phyloP scores from a whole-genome alignment of 805 yeast genomes.

The Wickerhamomyces sydowiorum region DNA sequence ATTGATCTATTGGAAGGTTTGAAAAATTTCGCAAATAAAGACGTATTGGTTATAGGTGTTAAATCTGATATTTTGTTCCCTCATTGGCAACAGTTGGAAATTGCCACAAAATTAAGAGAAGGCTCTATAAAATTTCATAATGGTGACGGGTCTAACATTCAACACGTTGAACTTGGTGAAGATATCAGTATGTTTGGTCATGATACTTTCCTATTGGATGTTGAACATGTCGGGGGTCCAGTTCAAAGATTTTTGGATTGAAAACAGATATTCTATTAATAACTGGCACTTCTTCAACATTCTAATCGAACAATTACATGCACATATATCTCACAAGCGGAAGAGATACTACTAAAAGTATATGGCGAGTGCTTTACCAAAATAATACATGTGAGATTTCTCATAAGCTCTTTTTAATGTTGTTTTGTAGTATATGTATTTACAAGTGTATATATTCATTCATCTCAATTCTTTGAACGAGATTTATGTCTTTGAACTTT shows the following conservation, averaged over 20 bases:
- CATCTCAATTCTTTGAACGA: conserved; percentile 19
- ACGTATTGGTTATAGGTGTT: conserved; percentile 81
- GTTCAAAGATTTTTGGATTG: conserved; percentile 54
- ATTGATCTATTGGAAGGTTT: conserved; percentile 65
- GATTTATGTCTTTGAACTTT: conserved; percentile 27
- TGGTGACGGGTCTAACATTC: conserved; percentile 36
- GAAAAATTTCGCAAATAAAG: conserved; percentile 52
- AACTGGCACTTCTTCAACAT: too few relatives aligned
- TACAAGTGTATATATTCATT: conserved; percentile 15
- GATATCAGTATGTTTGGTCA: conserved; percentile 84
- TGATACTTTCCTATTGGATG: conserved; percentile 79
- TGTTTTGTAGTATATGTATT: not conserved
- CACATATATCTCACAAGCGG: too few relatives aligned
- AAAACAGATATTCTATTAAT: not conserved
- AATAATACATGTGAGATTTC: too few relatives aligned
- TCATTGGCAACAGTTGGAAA: conserved; percentile 89
- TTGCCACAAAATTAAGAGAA: conserved; percentile 50
- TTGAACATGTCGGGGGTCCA: conserved; percentile 76
- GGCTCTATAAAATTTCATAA: conserved; percentile 22
- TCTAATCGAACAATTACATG: too few relatives aligned
- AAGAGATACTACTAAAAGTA: too few relatives aligned
- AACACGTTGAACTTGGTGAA: conserved; percentile 69
- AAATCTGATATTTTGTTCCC: conserved; percentile 90
- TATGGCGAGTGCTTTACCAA: too few relatives aligned
- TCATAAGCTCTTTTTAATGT: too few relatives aligned